Percentiles rank a stretch among this genome's conserved stretches.
phyloP scores from a whole-genome alignment of 2,329 filamentous ascomycete genomes.

The Incumbomyces delicatus region DNA sequence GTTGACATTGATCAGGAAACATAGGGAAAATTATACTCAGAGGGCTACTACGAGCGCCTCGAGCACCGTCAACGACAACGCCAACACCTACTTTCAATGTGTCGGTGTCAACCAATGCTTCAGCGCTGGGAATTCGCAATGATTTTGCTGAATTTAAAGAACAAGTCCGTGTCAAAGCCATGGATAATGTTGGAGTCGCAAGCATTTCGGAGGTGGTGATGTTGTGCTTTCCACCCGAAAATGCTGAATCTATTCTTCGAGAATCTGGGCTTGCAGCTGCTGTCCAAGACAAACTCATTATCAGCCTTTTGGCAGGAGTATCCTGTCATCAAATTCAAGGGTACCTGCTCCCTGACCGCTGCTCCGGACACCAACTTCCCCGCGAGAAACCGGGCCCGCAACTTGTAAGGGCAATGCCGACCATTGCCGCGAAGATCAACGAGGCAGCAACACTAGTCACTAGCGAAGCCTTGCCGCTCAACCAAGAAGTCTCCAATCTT shows the following conservation, averaged over 20 bases:
- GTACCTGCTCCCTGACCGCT: conserved; percentile 23
- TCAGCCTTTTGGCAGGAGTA: conserved; percentile 44
- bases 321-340: conserved; percentile 28
- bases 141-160: too few relatives aligned
- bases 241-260: conserved; percentile 29
- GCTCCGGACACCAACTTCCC: too few relatives aligned
- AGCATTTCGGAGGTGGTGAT: conserved; percentile 32
- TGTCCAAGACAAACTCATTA: conserved; percentile 36
- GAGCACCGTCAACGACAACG: too few relatives aligned
- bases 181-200: neutral
- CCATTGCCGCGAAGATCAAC: conserved; percentile 33
- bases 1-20: too few relatives aligned
- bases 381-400: too few relatives aligned
- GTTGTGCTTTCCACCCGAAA: conserved; percentile 36
- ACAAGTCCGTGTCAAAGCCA: too few relatives aligned
- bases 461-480: conserved; percentile 35
- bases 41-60: too few relatives aligned
- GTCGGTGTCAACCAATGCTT: too few relatives aligned
- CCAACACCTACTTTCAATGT: too few relatives aligned
- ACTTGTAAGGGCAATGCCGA: conserved; percentile 33
- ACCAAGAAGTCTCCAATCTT: conserved; percentile 28
- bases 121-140: too few relatives aligned
- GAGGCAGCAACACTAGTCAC: conserved; percentile 42
- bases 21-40: too few relatives aligned
- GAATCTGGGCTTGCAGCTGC: conserved; percentile 31